Evolutionary conservation across 441 rosid species (phyloP).

Genomic region (Pelargonium exstipulatum): DNA sequence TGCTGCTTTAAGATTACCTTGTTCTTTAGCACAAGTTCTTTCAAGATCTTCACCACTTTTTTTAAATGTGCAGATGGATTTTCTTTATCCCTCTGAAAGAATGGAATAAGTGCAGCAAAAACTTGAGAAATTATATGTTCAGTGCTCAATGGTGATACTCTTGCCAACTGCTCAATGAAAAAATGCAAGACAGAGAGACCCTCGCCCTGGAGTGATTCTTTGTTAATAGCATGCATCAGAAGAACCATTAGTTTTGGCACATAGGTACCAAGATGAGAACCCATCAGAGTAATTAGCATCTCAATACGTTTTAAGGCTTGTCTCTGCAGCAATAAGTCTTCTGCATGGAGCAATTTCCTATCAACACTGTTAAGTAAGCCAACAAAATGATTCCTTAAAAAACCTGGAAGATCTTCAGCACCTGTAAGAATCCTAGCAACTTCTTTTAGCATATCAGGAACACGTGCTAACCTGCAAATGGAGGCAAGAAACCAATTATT

Average conservation of each 20-base stretch:
- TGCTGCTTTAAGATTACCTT: constrained; percentile 77
- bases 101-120: constrained; percentile 93
- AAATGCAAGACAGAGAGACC: constrained; percentile 89
- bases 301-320: constrained; percentile 91
- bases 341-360: constrained; percentile 89
- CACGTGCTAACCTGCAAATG: constrained; percentile 66
- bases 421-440: constrained; percentile 77
- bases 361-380: constrained; percentile 94
- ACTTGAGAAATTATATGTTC: constrained; percentile 91
- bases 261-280: constrained; percentile 77
- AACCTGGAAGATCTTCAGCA: constrained; percentile 76
- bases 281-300: constrained; percentile 95
- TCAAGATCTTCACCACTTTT: constrained; percentile 78
- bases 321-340: constrained; percentile 67
- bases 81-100: constrained; percentile 75
- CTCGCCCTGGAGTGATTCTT: constrained; percentile 81
- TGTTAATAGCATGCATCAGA: constrained; percentile 89
- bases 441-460: constrained; percentile 76
- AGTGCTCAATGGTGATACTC: constrained; percentile 78
- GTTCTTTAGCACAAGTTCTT: constrained; percentile 87
- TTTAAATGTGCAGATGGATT: constrained; percentile 47
- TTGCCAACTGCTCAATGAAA: constrained; percentile 72
- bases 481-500: constrained; percentile 17
- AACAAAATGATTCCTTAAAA: constrained; percentile 95
- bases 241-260: constrained; percentile 97